Evolutionary conservation across 306 rosid genomes (phyloP).

Genomic region (barrel medic (Medicago truncatula)): DNA sequence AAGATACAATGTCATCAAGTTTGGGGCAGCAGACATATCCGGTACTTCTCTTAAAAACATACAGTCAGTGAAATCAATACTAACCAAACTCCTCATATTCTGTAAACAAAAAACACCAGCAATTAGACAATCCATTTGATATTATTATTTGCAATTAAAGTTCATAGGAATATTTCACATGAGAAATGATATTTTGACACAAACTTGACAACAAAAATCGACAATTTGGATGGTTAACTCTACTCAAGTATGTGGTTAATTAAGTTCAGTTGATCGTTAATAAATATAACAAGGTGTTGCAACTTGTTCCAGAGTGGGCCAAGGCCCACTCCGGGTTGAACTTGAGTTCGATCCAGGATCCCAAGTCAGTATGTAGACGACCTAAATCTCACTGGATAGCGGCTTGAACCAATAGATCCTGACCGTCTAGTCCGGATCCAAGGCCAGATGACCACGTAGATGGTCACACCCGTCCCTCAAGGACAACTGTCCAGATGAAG

Average conservation of each 20-base stretch:
- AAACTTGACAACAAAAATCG: not conserved
- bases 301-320: too few relatives aligned
- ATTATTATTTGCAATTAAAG: not conserved
- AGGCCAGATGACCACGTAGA: too few relatives aligned
- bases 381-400: too few relatives aligned
- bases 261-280: not conserved
- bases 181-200: not conserved
- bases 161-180: not conserved
- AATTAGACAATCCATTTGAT: not conserved
- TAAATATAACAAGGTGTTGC: not conserved
- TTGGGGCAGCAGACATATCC: not conserved
- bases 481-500: too few relatives aligned
- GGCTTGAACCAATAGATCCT: too few relatives aligned
- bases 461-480: too few relatives aligned
- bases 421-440: too few relatives aligned
- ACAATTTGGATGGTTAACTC: not conserved
- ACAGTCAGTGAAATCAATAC: slow-evolving; percentile 4
- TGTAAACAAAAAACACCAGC: slow-evolving; percentile 1
- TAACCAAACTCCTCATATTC: slow-evolving; percentile 1
- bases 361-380: too few relatives aligned
- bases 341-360: too few relatives aligned
- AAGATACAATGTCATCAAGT: not conserved
- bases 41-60: not conserved
- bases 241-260: not conserved
- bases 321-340: too few relatives aligned